These are phyloP conservation scores for Myxozyma sirexii DNA, from an alignment of 805 yeast genomes.

Conservation along the genomic window DNA sequence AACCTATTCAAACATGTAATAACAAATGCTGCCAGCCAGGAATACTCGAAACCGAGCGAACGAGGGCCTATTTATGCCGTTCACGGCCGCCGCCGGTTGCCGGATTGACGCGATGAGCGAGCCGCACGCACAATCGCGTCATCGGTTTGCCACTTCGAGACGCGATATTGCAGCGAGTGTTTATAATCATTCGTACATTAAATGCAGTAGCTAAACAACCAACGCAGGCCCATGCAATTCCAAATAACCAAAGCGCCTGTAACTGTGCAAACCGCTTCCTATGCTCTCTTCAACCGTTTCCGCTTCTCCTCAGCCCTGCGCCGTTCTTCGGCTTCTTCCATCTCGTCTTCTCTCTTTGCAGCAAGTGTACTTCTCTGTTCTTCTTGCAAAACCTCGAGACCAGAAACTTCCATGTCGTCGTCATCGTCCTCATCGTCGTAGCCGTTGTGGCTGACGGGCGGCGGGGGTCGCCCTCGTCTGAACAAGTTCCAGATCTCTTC, in stretches of 20 bases:
- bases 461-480: constrained; percentile 48
- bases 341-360: constrained; percentile 75
- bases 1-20: background rate
- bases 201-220: too few species aligned
- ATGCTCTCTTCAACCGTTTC: constrained; percentile 13
- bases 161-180: too few species aligned
- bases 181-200: too few species aligned
- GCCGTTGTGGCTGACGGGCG: background rate
- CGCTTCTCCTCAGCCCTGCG: constrained; percentile 32
- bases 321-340: constrained; percentile 52
- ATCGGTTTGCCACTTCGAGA: background rate
- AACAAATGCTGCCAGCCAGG: background rate
- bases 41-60: background rate
- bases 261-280: background rate
- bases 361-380: constrained; percentile 68
- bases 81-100: background rate
- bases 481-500: constrained; percentile 91
- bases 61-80: background rate
- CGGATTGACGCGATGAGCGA: constrained; percentile 7
- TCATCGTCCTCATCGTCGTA: constrained; percentile 45
- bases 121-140: constrained; percentile 19
- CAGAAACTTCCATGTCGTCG: constrained; percentile 93
- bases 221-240: too few species aligned
- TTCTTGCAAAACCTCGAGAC: constrained; percentile 82
- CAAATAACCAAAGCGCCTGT: background rate